phyloP scores from a whole-genome alignment of 805 yeast genomes.

The Vanderwaltozyma yarrowii region DNA sequence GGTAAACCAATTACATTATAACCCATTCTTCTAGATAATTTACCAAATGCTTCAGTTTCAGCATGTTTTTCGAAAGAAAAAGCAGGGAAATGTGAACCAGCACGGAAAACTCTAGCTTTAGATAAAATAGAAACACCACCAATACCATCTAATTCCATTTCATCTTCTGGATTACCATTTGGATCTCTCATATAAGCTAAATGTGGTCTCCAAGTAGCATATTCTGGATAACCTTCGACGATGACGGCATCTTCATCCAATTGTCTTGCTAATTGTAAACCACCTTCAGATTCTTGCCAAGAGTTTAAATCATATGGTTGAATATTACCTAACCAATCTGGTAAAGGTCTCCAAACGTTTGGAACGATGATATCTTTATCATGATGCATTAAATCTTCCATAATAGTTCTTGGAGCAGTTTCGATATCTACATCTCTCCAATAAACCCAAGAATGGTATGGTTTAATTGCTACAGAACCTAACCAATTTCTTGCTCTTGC shows the following conservation, averaged over 20 bases:
- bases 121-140: conserved; percentile 82
- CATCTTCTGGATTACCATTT: conserved; percentile 49
- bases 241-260: conserved; percentile 75
- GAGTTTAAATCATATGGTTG: conserved; percentile 96
- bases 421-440: conserved; percentile 88
- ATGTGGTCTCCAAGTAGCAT: conserved; percentile 79
- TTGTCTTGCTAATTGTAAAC: conserved; percentile 50
- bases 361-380: conserved; percentile 68
- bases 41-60: conserved; percentile 90
- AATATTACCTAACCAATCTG: conserved; percentile 67
- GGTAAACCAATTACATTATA: conserved; percentile 82
- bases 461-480: conserved; percentile 59
- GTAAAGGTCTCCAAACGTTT: conserved; percentile 96
- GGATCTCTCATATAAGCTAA: conserved; percentile 60
- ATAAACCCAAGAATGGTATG: conserved; percentile 84
- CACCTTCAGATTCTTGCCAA: conserved; percentile 86
- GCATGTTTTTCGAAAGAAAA: conserved; percentile 79
- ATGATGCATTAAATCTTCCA: conserved; percentile 61
- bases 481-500: conserved; percentile 84
- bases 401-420: conserved; percentile 66
- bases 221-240: conserved; percentile 82
- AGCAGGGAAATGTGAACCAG: conserved; percentile 78
- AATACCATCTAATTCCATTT: conserved; percentile 71
- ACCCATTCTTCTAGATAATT: conserved; percentile 78
- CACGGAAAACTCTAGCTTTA: conserved; percentile 61